Percentiles rank a stretch among this genome's conserved stretches.
These are phyloP conservation scores for Xerocomellus intermedius DNA, from an alignment of 768 basidiomycete genomes.

Conservation along the genomic window DNA sequence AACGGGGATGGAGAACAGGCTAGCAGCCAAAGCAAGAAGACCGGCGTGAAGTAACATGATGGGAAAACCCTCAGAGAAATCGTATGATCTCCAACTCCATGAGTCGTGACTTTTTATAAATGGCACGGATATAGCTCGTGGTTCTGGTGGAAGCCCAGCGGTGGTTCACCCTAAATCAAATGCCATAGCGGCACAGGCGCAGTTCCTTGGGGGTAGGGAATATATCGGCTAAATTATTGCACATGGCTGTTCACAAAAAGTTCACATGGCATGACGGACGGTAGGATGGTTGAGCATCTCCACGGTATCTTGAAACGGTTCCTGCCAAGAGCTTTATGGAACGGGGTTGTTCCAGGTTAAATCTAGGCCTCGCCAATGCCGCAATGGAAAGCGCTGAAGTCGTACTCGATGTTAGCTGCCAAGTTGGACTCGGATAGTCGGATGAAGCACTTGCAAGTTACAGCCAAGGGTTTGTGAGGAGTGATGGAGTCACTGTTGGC, in stretches of 20 bases:
- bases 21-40: not conserved
- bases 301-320: not conserved
- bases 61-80: not conserved
- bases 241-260: not conserved
- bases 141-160: not conserved
- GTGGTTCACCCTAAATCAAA: not conserved
- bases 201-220: not conserved
- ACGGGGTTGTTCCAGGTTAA: too few species aligned
- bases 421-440: too few species aligned
- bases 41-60: constrained; percentile 14
- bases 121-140: not conserved
- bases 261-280: not conserved
- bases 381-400: too few species aligned
- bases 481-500: too few species aligned
- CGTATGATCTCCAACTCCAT: not conserved
- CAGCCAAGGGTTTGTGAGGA: too few species aligned
- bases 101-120: constrained; percentile 5
- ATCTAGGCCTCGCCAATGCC: too few species aligned
- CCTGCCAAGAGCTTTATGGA: not conserved
- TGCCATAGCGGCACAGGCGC: not conserved
- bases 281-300: not conserved
- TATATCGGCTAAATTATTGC: not conserved
- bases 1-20: constrained; percentile 7
- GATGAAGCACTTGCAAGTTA: too few species aligned
- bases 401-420: too few species aligned